phyloP scores from a whole-genome alignment of 106 monocot genomes.

The Phalaenopsis aphrodite region DNA sequence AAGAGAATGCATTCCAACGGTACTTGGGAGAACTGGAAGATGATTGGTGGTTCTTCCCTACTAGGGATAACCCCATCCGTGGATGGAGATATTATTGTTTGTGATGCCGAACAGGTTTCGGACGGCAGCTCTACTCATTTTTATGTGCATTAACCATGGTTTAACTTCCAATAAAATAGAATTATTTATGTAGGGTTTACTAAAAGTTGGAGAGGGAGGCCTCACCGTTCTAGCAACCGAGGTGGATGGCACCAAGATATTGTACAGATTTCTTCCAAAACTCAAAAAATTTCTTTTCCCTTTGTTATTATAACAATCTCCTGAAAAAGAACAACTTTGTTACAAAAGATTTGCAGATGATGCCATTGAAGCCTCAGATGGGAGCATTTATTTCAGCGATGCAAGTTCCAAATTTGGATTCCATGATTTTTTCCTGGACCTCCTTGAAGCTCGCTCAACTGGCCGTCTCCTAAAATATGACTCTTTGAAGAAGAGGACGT shows the following conservation, averaged over 20 bases:
- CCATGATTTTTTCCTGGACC: conserved; percentile 27
- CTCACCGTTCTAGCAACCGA: conserved; percentile 31
- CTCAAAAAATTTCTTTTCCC: background rate
- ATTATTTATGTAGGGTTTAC: conserved; percentile 27
- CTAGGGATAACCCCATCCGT: conserved; percentile 38
- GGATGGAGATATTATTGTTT: conserved; percentile 40
- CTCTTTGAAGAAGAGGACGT: conserved; percentile 23
- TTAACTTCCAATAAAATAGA: too few relatives aligned
- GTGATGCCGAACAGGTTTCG: conserved; percentile 40
- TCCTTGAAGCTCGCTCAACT: conserved; percentile 38
- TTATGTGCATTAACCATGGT: too few relatives aligned
- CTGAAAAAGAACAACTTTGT: background rate
- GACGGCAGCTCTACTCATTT: background rate
- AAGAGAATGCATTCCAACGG: conserved; percentile 44
- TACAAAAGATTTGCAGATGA: conserved; percentile 41
- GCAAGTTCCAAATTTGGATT: conserved; percentile 34
- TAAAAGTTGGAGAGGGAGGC: conserved; percentile 41
- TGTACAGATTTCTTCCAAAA: background rate
- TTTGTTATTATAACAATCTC: background rate
- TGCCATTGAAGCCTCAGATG: conserved; percentile 43
- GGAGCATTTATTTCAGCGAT: conserved; percentile 55
- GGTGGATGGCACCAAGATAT: conserved; percentile 38
- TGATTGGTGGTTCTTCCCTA: conserved; percentile 31
- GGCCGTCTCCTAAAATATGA: conserved; percentile 62
- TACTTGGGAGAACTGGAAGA: conserved; percentile 48